phyloP scores from a whole-genome alignment of 495 filamentous ascomycete genomes.

The Opeltia flavorubescens region DNA sequence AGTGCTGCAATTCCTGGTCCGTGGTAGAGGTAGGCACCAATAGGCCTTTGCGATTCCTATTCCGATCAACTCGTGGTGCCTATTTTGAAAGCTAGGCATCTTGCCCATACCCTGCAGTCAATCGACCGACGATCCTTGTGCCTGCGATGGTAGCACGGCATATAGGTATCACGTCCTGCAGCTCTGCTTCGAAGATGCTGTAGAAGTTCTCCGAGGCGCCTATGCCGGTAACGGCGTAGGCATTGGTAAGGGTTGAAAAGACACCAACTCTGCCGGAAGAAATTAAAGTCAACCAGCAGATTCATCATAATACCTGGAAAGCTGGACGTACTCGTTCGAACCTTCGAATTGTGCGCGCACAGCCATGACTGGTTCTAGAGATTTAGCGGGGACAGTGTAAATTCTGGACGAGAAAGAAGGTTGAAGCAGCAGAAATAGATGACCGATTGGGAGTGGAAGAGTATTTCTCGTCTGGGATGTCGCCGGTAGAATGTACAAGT shows the following conservation, averaged over 20 bases:
- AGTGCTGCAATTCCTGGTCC: constrained; percentile 94
- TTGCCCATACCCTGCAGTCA: constrained; percentile 77
- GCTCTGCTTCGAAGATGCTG: constrained; percentile 89
- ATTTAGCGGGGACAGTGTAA: neutral
- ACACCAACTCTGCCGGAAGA: constrained; percentile 70
- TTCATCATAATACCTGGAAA: neutral
- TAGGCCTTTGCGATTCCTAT: constrained; percentile 86
- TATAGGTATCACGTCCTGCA: constrained; percentile 95
- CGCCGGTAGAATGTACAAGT: too few relatives aligned
- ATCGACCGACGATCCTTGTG: constrained; percentile 83
- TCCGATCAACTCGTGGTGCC: neutral
- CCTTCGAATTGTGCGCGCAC: constrained; percentile 91
- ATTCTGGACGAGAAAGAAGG: too few relatives aligned
- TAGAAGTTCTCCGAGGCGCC: constrained; percentile 98
- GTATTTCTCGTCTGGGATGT: too few relatives aligned
- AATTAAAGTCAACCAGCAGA: neutral
- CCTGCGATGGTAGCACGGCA: constrained; percentile 96
- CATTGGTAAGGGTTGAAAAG: constrained; percentile 90
- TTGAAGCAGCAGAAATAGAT: too few relatives aligned
- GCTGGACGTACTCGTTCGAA: constrained; percentile 74
- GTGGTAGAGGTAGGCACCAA: constrained; percentile 91
- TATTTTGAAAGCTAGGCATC: too few relatives aligned
- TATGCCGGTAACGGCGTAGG: constrained; percentile 82
- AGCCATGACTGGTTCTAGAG: constrained; percentile 40
- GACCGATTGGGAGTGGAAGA: too few relatives aligned